Conservation (phyloP, 768 basidiomycete species). For the Dentipellis sp. region DNA sequence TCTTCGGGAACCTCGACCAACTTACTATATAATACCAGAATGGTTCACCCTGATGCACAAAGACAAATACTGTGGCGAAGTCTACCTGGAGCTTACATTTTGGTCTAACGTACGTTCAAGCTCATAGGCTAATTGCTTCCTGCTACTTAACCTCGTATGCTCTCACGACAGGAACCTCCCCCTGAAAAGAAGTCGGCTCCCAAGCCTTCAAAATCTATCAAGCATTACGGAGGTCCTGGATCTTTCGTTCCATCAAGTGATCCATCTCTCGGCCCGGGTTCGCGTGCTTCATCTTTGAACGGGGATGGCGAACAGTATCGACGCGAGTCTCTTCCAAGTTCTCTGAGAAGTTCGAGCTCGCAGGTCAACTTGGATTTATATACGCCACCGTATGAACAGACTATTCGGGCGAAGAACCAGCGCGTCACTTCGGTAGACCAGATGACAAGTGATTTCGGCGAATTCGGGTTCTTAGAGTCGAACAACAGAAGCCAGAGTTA, state of each 20-base stretch:
- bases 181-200: slow-evolving; percentile 58
- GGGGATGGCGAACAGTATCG: slow-evolving; percentile 26
- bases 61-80: slow-evolving; percentile 90
- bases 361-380: slow-evolving; percentile 60
- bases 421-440: slow-evolving; percentile 37
- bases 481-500: slow-evolving; percentile 45
- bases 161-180: slow-evolving; percentile 51
- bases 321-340: slow-evolving; percentile 50
- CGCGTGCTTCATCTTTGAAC: slow-evolving; percentile 19
- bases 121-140: background rate
- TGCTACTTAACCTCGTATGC: background rate
- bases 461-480: slow-evolving; percentile 45
- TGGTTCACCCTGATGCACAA: slow-evolving; percentile 91
- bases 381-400: slow-evolving; percentile 62
- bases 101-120: slow-evolving; percentile 75
- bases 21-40: slow-evolving; percentile 37
- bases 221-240: slow-evolving; percentile 73
- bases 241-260: slow-evolving; percentile 46
- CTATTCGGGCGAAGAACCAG: slow-evolving; percentile 19
- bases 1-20: background rate
- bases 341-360: slow-evolving; percentile 53
- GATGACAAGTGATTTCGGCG: slow-evolving; percentile 55
- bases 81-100: slow-evolving; percentile 94
- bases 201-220: slow-evolving; percentile 40
- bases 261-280: background rate